phyloP scores from a whole-genome alignment of 306 rosid species.

The Macrotyloma uniflorum region DNA sequence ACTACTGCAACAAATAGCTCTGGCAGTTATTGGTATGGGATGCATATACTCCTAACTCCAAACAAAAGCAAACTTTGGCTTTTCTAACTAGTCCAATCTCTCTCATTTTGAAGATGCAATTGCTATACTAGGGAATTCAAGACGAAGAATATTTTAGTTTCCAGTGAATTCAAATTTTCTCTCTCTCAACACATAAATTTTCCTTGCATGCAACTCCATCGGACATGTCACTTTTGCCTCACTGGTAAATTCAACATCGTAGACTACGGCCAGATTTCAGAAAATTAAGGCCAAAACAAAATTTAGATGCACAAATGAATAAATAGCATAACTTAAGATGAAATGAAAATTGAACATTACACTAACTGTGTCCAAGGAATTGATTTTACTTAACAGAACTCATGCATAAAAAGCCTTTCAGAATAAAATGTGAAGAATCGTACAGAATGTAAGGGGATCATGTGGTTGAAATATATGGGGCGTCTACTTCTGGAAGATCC shows the following conservation, averaged over 20 bases:
- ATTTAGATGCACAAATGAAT: constrained; percentile 31
- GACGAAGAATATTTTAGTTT: not conserved
- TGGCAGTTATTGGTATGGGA: not conserved
- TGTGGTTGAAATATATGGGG: constrained; percentile 45
- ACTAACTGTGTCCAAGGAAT: constrained; percentile 37
- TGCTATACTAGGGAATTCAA: not conserved
- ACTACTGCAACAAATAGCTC: not conserved
- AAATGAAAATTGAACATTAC: constrained; percentile 32
- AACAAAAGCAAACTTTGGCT: not conserved
- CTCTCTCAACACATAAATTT: not conserved
- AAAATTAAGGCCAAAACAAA: constrained; percentile 1
- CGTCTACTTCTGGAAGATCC: constrained; percentile 70
- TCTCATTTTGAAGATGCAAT: not conserved
- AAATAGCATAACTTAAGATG: constrained; percentile 24
- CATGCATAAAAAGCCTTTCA: constrained; percentile 46
- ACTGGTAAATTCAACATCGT: constrained; percentile 21
- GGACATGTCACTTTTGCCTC: not conserved
- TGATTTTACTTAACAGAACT: constrained; percentile 43
- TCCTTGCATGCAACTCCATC: not conserved
- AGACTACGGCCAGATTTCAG: constrained; percentile 1
- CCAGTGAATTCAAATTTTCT: not conserved
- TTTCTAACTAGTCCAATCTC: not conserved
- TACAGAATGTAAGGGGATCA: constrained; percentile 34
- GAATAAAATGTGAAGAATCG: constrained; percentile 36
- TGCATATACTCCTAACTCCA: not conserved